Evolutionary conservation across 257 asterid genomes (phyloP).

Genomic region (Salvia splendens): DNA sequence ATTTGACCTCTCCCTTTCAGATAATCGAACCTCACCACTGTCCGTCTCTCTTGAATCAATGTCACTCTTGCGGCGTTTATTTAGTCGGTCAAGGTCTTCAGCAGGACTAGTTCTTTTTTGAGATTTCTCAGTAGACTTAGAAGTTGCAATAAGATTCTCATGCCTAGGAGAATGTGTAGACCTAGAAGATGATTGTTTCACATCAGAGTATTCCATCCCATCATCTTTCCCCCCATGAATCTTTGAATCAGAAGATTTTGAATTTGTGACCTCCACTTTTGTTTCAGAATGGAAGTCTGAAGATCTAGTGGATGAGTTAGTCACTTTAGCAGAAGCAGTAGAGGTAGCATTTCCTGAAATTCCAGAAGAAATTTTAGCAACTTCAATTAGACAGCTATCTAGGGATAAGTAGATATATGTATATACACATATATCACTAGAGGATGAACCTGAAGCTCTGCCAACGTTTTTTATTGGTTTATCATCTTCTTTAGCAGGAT

Average conservation of each 20-base stretch:
- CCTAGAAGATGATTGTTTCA: conserved; percentile 59
- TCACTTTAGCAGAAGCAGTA: conserved; percentile 48
- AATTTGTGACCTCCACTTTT: conserved; percentile 48
- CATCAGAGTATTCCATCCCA: conserved; percentile 55
- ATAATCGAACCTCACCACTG: conserved; percentile 55
- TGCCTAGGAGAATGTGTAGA: conserved; percentile 75
- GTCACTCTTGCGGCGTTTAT: conserved; percentile 89
- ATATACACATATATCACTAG: conserved; percentile 32
- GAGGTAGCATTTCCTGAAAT: conserved; percentile 56
- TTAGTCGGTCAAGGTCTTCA: conserved; percentile 78
- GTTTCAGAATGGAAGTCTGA: conserved; percentile 54
- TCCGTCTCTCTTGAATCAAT: conserved; percentile 70
- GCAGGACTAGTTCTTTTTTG: conserved; percentile 84
- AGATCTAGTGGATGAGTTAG: conserved; percentile 51
- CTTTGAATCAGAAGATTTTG: conserved; percentile 60
- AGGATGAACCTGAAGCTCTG: conserved; percentile 50
- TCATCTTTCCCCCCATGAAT: conserved; percentile 65
- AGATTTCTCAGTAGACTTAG: conserved; percentile 65
- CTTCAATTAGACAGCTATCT: conserved; percentile 41
- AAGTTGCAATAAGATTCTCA: conserved; percentile 49
- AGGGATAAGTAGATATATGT: conserved; percentile 30
- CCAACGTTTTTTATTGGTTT: conserved; percentile 61
- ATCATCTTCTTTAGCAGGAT: conserved; percentile 69
- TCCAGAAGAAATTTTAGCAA: conserved; percentile 45
- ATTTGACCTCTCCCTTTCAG: conserved; percentile 71